Evolutionary conservation across 2,329 filamentous ascomycete genomes (phyloP).

Genomic region (Diaporthe ampelina): DNA sequence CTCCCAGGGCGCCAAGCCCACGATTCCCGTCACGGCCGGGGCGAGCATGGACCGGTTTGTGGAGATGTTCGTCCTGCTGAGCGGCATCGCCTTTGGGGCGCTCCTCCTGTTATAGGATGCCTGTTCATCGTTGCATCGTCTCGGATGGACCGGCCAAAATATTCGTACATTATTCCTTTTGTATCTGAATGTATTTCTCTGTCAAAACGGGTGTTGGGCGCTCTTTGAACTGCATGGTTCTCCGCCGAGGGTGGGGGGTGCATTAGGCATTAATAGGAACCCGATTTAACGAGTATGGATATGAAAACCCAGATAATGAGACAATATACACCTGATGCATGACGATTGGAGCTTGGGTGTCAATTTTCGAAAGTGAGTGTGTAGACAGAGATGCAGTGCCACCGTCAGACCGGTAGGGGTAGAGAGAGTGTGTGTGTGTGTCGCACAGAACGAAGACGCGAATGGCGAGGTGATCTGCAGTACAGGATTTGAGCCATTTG

Average conservation of each 20-base stretch:
- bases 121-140: background rate
- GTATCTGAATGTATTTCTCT: background rate
- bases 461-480: constrained; percentile 4
- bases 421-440: too few relatives aligned
- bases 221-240: constrained; percentile 3
- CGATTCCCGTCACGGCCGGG: constrained; percentile 28
- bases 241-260: too few relatives aligned
- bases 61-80: constrained; percentile 26
- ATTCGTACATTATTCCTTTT: constrained; percentile 11
- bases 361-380: background rate
- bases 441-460: background rate
- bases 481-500: background rate
- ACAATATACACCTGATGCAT: background rate
- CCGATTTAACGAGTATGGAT: background rate
- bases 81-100: constrained; percentile 20
- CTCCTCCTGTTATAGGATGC: constrained; percentile 22
- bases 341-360: too few relatives aligned
- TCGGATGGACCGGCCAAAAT: background rate
- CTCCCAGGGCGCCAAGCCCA: background rate
- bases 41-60: constrained; percentile 29
- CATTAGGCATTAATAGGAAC: constrained; percentile 6
- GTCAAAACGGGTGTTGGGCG: constrained; percentile 15
- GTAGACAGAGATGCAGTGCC: too few relatives aligned
- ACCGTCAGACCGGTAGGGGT: too few relatives aligned
- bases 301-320: background rate